Evolutionary conservation across 2,329 filamentous ascomycete genomes (phyloP), one percentile per base, ranked within the genome.

Genomic region (Aureobasidium uvarum): DNA sequence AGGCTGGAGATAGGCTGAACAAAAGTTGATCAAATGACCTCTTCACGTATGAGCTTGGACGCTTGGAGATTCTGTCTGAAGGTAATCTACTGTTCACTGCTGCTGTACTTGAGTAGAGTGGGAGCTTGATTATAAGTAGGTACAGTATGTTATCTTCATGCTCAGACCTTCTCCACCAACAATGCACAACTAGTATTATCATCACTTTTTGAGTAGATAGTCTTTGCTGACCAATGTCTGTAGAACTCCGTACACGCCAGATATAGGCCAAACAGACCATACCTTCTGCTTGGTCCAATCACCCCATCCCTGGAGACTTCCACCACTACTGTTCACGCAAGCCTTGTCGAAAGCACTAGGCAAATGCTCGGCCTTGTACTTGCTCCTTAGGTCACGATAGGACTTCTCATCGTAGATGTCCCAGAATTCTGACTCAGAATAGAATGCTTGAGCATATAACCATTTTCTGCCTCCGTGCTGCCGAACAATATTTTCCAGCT

Each of bases 391-490:
- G 1, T 71, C 74, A 45, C 88, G 83, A 67, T 90, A 89, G 70
- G 84, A 84, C 7, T 76, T 70, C 41, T 80, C 78, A 71, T 89
- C 83, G 67, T 89, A 90, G 60, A 84, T 80, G 6, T 78, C 73
- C 87, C 87, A 90, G 72, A 91, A 91, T 69, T 90, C 88, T 0
- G 84, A 81, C 72, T 88, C 84, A 2, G 81, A 84, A 73, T 89
- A 89, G 74, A 86, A 90, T 0, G 86, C 84, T 66, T 90, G 87
- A 0, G 87, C 86, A 68, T 91, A 91, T 1, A 91, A 76, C 79
- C 86, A 89, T 75, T 90, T 90, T 78, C 85, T 86, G 5, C 88
- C 88, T 2, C 83, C 80, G 5, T 87, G 79, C 23, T 84, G 81
- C 7, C 81, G 79, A 0, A 89, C 79, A 62, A 83, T 84, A 5